These are phyloP conservation scores for Scedosporium aurantiacum DNA, from an alignment of 2,329 filamentous ascomycete species.

Conservation along the genomic window DNA sequence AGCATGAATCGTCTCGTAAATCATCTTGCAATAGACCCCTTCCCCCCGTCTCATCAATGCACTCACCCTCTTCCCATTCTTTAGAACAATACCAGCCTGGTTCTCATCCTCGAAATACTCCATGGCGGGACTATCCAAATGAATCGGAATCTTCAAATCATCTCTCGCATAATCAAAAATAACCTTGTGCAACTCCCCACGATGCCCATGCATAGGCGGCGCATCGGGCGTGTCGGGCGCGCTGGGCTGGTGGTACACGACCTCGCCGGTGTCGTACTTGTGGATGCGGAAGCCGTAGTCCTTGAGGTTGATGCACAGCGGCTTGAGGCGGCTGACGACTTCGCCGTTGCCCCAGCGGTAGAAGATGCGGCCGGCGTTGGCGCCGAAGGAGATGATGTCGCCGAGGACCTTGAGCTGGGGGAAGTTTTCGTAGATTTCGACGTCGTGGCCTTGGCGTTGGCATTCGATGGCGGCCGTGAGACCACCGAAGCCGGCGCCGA, in stretches of 20 bases:
- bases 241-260: conserved; percentile 43
- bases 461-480: conserved; percentile 53
- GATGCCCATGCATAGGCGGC: conserved; percentile 48
- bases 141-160: conserved; percentile 42
- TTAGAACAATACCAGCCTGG: conserved; percentile 38
- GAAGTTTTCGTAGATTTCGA: conserved; percentile 47
- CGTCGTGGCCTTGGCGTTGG: conserved; percentile 47
- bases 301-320: neutral
- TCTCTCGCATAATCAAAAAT: conserved; percentile 46
- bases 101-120: conserved; percentile 44
- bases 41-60: neutral
- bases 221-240: conserved; percentile 31
- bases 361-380: conserved; percentile 50
- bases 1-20: too few relatives aligned
- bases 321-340: neutral
- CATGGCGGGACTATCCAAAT: conserved; percentile 38
- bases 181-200: conserved; percentile 48
- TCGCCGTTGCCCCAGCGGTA: conserved; percentile 44
- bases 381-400: conserved; percentile 51
- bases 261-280: conserved; percentile 48
- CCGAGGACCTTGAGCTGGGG: conserved; percentile 45
- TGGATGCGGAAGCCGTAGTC: conserved; percentile 40
- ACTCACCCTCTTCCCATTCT: conserved; percentile 21
- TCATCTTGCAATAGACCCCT: too few relatives aligned
- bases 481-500: conserved; percentile 39